Conservation (phyloP, 2,329 filamentous ascomycete species). For the Epichloe coenophiala region DNA sequence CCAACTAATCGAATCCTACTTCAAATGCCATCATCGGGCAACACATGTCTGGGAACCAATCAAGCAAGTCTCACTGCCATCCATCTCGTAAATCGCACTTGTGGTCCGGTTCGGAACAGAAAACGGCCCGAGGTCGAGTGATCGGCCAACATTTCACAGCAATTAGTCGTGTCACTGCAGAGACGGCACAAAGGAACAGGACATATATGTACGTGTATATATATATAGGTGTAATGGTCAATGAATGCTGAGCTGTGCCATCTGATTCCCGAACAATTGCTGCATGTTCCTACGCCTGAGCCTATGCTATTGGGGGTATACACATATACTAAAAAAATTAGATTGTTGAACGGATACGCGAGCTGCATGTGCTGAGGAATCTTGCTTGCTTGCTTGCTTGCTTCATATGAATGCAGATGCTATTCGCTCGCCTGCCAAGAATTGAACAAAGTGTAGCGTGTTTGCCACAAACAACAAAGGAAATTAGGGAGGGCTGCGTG, state of each 20-base stretch:
- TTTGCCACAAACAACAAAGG: neutral
- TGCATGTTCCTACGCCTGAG: neutral
- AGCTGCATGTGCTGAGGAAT: neutral
- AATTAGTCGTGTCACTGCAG: too few species aligned
- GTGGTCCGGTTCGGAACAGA: too few species aligned
- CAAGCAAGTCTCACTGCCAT: too few species aligned
- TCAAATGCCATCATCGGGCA: too few species aligned
- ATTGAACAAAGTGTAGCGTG: neutral
- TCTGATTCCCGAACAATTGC: neutral
- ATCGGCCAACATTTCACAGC: too few species aligned
- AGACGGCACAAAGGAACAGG: neutral
- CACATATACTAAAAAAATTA: conserved; percentile 18
- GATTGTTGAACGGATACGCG: conserved; percentile 8
- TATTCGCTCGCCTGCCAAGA: neutral
- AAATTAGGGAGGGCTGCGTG: neutral
- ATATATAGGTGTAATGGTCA: too few species aligned
- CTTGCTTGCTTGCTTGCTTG: neutral
- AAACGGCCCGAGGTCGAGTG: too few species aligned
- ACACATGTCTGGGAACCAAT: too few species aligned
- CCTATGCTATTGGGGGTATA: conserved; percentile 1
- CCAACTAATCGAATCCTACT: too few species aligned
- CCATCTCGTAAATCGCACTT: too few species aligned
- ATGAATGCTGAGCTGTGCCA: neutral
- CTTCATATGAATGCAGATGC: neutral
- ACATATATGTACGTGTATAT: too few species aligned